These are phyloP conservation scores for Eimeria mitis DNA, from an alignment of 169 alveolate genomes.

Conservation along the genomic window DNA sequence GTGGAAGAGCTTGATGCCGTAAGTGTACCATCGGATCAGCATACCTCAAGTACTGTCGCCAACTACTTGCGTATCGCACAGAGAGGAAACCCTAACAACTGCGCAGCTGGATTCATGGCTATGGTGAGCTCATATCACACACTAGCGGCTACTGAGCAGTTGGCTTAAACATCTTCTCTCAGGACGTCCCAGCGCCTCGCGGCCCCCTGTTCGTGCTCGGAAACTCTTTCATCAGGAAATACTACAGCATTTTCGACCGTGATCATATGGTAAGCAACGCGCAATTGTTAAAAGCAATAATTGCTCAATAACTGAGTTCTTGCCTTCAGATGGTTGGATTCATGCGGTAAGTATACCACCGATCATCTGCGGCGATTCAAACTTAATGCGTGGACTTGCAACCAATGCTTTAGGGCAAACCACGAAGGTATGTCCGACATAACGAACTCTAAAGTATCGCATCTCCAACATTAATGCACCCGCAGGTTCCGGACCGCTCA, in stretches of 20 bases:
- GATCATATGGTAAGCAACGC: slow-evolving; percentile 84
- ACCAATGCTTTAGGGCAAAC: slow-evolving; percentile 78
- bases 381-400: background rate
- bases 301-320: background rate
- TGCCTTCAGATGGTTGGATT: slow-evolving; percentile 79
- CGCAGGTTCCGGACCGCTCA: slow-evolving; percentile 73
- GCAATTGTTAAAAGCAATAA: background rate
- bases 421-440: slow-evolving; percentile 64
- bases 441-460: background rate
- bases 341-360: slow-evolving; percentile 75
- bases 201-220: slow-evolving; percentile 93
- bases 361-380: background rate
- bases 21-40: slow-evolving; percentile 13
- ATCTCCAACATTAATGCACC: background rate
- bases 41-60: background rate
- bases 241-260: slow-evolving; percentile 87
- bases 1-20: slow-evolving; percentile 85
- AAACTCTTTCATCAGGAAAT: slow-evolving; percentile 89
- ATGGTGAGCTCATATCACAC: slow-evolving; percentile 74
- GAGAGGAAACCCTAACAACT: slow-evolving; percentile 69
- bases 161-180: slow-evolving; percentile 32
- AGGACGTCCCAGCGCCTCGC: slow-evolving; percentile 91
- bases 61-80: background rate
- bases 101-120: slow-evolving; percentile 86
- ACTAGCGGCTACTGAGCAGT: background rate